A percentile compares a stretch with the other conserved stretches of the same genome.
phyloP scores from a whole-genome alignment of 2,329 filamentous ascomycete genomes.

The Coniochaeta sp. region DNA sequence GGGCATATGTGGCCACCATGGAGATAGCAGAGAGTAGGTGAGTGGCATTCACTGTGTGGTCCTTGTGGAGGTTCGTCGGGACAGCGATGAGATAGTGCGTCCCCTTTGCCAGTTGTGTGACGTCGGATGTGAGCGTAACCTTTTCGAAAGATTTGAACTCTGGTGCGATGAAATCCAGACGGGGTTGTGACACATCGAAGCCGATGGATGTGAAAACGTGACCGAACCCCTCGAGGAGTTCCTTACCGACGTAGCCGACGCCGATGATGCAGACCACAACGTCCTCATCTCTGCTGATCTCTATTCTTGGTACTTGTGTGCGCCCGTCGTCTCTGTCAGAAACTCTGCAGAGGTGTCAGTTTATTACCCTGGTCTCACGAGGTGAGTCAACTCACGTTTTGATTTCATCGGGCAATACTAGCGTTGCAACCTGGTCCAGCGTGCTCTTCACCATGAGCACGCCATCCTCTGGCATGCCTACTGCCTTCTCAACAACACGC shows the following conservation, averaged over 20 bases:
- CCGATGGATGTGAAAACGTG: conserved; percentile 32
- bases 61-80: conserved; percentile 38
- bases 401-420: background rate
- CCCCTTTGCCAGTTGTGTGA: conserved; percentile 29
- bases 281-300: background rate
- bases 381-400: background rate
- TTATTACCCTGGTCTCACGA: no score
- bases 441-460: conserved; percentile 1
- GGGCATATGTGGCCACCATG: conserved; percentile 31
- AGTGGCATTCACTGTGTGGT: conserved; percentile 40
- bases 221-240: conserved; percentile 37
- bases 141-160: conserved; percentile 18
- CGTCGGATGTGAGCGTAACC: conserved; percentile 29
- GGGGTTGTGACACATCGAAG: conserved; percentile 37
- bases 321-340: background rate
- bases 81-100: conserved; percentile 48
- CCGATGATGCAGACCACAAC: conserved; percentile 29
- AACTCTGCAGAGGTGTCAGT: background rate
- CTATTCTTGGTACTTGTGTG: background rate
- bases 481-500: background rate
- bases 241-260: conserved; percentile 44
- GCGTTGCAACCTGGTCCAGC: background rate
- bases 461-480: background rate
- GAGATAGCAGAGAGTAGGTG: conserved; percentile 35
- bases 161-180: conserved; percentile 25